These are phyloP conservation scores for Aspergillus quadrilineatus DNA, from an alignment of 2,329 filamentous ascomycete genomes.

Conservation along the genomic window DNA sequence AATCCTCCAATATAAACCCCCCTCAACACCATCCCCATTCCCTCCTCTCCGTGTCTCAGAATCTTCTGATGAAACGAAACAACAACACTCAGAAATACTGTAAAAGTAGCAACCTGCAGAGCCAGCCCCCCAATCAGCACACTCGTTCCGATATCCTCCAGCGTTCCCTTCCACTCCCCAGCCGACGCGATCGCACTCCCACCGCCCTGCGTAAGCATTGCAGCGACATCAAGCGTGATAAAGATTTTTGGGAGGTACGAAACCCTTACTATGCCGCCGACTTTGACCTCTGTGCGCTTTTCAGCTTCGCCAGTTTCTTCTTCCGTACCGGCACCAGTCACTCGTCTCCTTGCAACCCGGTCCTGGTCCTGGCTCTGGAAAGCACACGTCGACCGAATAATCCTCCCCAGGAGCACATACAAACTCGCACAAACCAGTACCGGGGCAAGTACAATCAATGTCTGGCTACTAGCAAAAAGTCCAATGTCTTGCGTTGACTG, in stretches of 20 bases:
- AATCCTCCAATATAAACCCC: conserved; percentile 8
- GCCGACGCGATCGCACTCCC: conserved; percentile 48
- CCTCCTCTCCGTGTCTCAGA: neutral
- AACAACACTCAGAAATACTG: conserved; percentile 44
- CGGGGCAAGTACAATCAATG: conserved; percentile 51
- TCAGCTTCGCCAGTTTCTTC: conserved; percentile 35
- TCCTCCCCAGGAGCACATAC: conserved; percentile 52
- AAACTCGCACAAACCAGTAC: conserved; percentile 52
- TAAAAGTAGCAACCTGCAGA: conserved; percentile 45
- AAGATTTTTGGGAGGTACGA: conserved; percentile 48
- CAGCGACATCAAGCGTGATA: conserved; percentile 47
- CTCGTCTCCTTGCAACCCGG: neutral
- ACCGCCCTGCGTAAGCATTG: conserved; percentile 47
- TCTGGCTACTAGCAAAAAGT: conserved; percentile 42
- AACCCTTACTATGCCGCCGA: conserved; percentile 29
- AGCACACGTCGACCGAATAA: conserved; percentile 29
- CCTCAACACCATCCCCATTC: neutral
- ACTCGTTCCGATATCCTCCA: conserved; percentile 41
- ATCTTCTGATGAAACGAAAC: conserved; percentile 35
- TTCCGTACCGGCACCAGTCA: neutral
- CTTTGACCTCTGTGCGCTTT: neutral
- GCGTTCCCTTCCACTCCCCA: conserved; percentile 44
- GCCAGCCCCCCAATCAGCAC: conserved; percentile 46
- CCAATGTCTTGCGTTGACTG: conserved; percentile 27
- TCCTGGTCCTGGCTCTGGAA: neutral